Base-by-base conservation (phyloP, 1,284 basidiomycete species). In the Trichosporon inkin region DNA sequence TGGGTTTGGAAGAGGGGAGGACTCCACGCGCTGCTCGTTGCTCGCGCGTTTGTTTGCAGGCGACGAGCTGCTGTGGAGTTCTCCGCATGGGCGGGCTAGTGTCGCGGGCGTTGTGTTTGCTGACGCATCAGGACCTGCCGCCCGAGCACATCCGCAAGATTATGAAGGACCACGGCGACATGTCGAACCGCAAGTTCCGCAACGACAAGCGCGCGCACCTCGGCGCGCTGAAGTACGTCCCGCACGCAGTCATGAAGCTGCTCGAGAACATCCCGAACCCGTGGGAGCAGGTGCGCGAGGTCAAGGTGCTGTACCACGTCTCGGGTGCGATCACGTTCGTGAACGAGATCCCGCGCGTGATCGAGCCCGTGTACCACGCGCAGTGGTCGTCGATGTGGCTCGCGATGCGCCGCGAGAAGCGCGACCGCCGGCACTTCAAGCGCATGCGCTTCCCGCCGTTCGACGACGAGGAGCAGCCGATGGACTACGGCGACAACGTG, bases 381-480 rank as follows among this genome's bases (percentile, higher is more conserved):
- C 96, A 99, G 73, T 99, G 96, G 96, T 94, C 92, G 71, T 90
- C 92, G 4, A 99, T 99, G 96, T 99, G 96, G 96, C 83, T 99
- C 38, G 95, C 96, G 19, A 99, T 99, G 96, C 85, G 96, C 67
- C 83, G 96, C 68, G 96, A 99, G 81, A 99, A 99, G 83, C 87
- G 96, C 62, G 96, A 99, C 78, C 90, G 96, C 73, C 84, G 96
- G 57, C 96, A 99, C 78, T 99, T 99, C 82, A 99, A 99, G 82
- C 91, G 96, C 56, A 99, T 99, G 94, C 88, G 96, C n/a, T 99
- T 99, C 81, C 96, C 96, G 37, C 96, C 96, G 0, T 99, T 99
- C 72, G 96, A 99, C 71, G 96, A 99, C 73, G 96, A 99, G 80
- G 96, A 99, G 75, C 96, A 93, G 13, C 93, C 94, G 11, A 84